These are phyloP conservation scores for Coniochaeta sp. DNA, from an alignment of 2,329 filamentous ascomycete genomes.

Conservation along the genomic window DNA sequence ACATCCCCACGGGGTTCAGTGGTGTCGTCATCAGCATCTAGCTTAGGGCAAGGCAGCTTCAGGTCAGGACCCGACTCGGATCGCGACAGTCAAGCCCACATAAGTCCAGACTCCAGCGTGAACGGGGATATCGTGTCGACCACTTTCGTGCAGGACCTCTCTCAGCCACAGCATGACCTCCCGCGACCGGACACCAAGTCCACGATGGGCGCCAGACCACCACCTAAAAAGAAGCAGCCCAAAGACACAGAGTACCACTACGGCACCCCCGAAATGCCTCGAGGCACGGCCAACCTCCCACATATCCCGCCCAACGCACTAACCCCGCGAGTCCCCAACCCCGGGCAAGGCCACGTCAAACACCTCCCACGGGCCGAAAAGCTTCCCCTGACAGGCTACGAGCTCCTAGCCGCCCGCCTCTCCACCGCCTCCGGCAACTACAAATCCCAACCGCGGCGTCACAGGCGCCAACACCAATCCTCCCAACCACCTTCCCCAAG, in stretches of 20 bases:
- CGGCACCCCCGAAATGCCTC: conserved; percentile 35
- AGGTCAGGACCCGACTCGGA: conserved; percentile 27
- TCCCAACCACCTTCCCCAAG: not conserved
- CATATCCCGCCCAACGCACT: conserved; percentile 28
- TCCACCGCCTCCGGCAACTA: conserved; percentile 21
- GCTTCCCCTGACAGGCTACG: conserved; percentile 50
- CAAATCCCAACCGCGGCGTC: not conserved
- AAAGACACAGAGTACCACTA: conserved; percentile 20
- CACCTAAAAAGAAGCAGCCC: conserved; percentile 1
- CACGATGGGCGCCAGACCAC: conserved; percentile 2
- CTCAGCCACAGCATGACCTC: conserved; percentile 13
- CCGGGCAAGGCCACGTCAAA: conserved; percentile 23
- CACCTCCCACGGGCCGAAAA: conserved; percentile 33
- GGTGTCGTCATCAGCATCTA: conserved; percentile 34
- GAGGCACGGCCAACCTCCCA: conserved; percentile 28
- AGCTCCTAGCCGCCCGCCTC: conserved; percentile 52
- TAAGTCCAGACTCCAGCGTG: conserved; percentile 33
- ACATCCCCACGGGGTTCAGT: conserved; percentile 23
- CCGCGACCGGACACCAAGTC: conserved; percentile 3
- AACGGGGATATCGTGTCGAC: conserved; percentile 19
- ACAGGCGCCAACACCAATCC: conserved; percentile 14
- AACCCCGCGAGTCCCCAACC: conserved; percentile 22
- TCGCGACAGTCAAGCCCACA: conserved; percentile 36
- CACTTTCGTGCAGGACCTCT: not conserved
- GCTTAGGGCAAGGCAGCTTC: conserved; percentile 44